Percentiles rank a stretch among this genome's conserved stretches.
These are phyloP conservation scores for Bruguiera hainesii DNA, from an alignment of 441 rosid genomes.

Conservation along the genomic window DNA sequence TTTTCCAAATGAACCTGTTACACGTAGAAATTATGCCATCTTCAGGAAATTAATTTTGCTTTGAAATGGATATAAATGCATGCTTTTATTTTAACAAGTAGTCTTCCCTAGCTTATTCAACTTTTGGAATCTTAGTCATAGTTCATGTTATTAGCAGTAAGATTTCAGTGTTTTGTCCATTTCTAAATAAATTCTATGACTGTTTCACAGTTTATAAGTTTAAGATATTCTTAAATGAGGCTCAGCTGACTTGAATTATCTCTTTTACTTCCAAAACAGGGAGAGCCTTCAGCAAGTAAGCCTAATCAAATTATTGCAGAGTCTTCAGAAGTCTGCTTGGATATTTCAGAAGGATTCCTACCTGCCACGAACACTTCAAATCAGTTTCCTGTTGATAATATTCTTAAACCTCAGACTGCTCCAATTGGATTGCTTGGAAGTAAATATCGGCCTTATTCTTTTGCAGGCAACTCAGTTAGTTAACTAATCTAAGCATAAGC, in stretches of 20 bases:
- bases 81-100: neutral
- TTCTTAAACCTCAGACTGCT: slow-evolving; percentile 31
- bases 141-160: neutral
- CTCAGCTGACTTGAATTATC: slow-evolving; percentile 8
- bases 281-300: slow-evolving; percentile 24
- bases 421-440: slow-evolving; percentile 34
- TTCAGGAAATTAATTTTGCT: neutral
- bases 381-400: slow-evolving; percentile 32
- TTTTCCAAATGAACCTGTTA: neutral
- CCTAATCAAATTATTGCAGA: slow-evolving; percentile 34
- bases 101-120: too few relatives aligned
- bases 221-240: slow-evolving; percentile 1
- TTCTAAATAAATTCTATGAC: neutral
- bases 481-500: neutral
- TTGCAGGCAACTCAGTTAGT: slow-evolving; percentile 48
- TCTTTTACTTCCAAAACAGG: slow-evolving; percentile 24
- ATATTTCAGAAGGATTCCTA: slow-evolving; percentile 28
- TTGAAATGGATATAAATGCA: neutral
- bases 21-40: too few relatives aligned
- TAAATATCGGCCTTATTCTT: slow-evolving; percentile 40
- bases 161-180: neutral
- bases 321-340: slow-evolving; percentile 32
- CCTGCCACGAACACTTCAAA: slow-evolving; percentile 28
- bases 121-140: too few relatives aligned
- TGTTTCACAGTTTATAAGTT: neutral